These are phyloP conservation scores for Hypericum androsaemum DNA, from an alignment of 345 rosid species.

Conservation along the genomic window DNA sequence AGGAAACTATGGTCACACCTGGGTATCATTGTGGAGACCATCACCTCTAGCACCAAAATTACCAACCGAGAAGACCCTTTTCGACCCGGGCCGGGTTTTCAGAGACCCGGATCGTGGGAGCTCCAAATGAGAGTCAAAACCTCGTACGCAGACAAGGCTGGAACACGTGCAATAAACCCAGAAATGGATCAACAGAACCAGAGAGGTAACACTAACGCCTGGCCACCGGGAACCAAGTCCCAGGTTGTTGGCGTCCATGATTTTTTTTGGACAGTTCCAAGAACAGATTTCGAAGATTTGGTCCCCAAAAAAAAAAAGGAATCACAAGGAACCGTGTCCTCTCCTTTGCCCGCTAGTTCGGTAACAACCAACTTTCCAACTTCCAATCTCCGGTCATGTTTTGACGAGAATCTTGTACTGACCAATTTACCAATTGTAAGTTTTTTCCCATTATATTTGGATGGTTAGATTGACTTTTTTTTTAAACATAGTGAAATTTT, in stretches of 20 bases:
- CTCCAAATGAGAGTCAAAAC: conserved; percentile 42
- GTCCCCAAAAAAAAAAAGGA: too few relatives aligned
- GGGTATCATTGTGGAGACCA: conserved; percentile 56
- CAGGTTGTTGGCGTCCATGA: conserved; percentile 17
- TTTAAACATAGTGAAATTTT: too few relatives aligned
- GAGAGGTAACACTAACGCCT: not conserved
- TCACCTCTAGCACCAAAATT: conserved; percentile 70
- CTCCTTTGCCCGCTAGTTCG: too few relatives aligned
- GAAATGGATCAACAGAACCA: not conserved
- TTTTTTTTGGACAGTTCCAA: too few relatives aligned
- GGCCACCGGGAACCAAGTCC: conserved; percentile 14
- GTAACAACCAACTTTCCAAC: too few relatives aligned
- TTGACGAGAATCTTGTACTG: too few relatives aligned
- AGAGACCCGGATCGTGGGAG: conserved; percentile 39
- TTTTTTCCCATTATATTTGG: too few relatives aligned
- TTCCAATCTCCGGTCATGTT: too few relatives aligned
- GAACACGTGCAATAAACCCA: conserved; percentile 6
- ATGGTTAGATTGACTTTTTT: too few relatives aligned
- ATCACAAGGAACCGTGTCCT: too few relatives aligned
- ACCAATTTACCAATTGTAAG: too few relatives aligned
- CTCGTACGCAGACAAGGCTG: conserved; percentile 26
- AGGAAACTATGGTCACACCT: conserved; percentile 23
- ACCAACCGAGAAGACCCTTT: conserved; percentile 37
- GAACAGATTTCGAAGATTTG: too few relatives aligned
- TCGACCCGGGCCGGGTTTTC: conserved; percentile 37